Conservation (phyloP, 495 filamentous ascomycete genomes). For the Zalerion maritima region DNA sequence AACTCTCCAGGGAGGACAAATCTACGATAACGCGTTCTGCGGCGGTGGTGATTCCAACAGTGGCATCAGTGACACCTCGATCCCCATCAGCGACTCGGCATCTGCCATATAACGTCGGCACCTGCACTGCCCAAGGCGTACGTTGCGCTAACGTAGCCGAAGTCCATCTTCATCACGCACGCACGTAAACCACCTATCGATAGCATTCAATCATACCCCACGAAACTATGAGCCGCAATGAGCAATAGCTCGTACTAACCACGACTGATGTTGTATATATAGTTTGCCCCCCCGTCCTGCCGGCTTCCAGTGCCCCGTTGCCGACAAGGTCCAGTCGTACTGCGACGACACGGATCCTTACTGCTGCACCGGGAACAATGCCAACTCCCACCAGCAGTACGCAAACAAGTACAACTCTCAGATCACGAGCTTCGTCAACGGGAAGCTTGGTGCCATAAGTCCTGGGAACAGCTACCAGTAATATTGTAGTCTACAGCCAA, state of each 20-base stretch:
- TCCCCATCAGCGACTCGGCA: slow-evolving; percentile 24
- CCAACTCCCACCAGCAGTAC: slow-evolving; percentile 42
- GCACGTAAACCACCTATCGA: neutral
- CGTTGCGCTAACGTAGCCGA: slow-evolving; percentile 16
- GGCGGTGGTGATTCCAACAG: slow-evolving; percentile 35
- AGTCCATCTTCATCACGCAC: neutral
- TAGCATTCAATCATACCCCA: slow-evolving; percentile 1
- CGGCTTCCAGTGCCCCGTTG: slow-evolving; percentile 39
- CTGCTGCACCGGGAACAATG: slow-evolving; percentile 47
- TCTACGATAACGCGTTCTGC: slow-evolving; percentile 39
- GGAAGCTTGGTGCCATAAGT: slow-evolving; percentile 17
- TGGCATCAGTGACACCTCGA: slow-evolving; percentile 24
- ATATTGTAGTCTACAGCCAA: too few relatives aligned
- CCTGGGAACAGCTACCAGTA: slow-evolving; percentile 4
- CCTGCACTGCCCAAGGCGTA: slow-evolving; percentile 40
- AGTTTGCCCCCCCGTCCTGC: slow-evolving; percentile 41
- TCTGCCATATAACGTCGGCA: slow-evolving; percentile 45
- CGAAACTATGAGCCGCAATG: slow-evolving; percentile 3
- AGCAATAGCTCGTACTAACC: slow-evolving; percentile 8
- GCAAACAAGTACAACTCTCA: slow-evolving; percentile 42
- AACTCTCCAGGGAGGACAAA: slow-evolving; percentile 30
- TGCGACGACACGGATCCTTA: slow-evolving; percentile 49
- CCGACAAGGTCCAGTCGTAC: slow-evolving; percentile 42
- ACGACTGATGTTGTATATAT: too few relatives aligned
- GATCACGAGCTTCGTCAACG: slow-evolving; percentile 40